Conservation (phyloP, 805 yeast species). For the Candida andamanensis region DNA sequence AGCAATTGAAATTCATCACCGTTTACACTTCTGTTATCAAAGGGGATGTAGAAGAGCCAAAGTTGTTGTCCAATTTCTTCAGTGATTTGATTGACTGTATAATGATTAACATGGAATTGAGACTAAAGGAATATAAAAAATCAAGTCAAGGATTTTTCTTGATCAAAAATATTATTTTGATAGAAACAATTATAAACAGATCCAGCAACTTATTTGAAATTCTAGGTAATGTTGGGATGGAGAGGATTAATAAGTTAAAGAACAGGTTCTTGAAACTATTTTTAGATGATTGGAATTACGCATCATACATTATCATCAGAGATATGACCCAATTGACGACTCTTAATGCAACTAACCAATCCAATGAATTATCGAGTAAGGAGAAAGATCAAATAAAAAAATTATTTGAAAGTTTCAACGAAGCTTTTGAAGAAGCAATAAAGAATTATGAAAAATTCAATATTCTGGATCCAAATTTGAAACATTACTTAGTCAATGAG, state of each 20-base stretch:
- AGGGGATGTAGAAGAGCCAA: conserved; percentile 37
- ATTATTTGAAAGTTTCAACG: conserved; percentile 75
- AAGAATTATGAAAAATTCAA: conserved; percentile 59
- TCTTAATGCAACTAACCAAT: conserved; percentile 30
- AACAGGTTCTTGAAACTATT: conserved; percentile 71
- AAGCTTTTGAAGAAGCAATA: conserved; percentile 73
- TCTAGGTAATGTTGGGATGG: conserved; percentile 55
- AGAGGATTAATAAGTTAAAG: conserved; percentile 61
- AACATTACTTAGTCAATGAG: conserved; percentile 61
- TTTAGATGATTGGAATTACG: conserved; percentile 72
- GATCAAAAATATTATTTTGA: conserved; percentile 62
- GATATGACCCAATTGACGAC: conserved; percentile 70
- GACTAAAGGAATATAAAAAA: conserved; percentile 43
- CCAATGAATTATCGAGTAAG: conserved; percentile 42
- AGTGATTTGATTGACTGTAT: conserved; percentile 78
- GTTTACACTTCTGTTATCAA: conserved; percentile 47
- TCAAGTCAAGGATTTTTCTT: conserved; percentile 64
- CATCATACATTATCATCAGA: conserved; percentile 65
- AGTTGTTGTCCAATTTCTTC: conserved; percentile 57
- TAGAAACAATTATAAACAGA: conserved; percentile 68
- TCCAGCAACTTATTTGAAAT: conserved; percentile 48
- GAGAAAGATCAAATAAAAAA: conserved; percentile 83
- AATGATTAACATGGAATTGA: conserved; percentile 57
- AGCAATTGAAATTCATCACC: conserved; percentile 46
- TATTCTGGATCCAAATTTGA: conserved; percentile 62